Base-by-base conservation (phyloP, 345 rosid species). In the Aquilaria sinensis region DNA sequence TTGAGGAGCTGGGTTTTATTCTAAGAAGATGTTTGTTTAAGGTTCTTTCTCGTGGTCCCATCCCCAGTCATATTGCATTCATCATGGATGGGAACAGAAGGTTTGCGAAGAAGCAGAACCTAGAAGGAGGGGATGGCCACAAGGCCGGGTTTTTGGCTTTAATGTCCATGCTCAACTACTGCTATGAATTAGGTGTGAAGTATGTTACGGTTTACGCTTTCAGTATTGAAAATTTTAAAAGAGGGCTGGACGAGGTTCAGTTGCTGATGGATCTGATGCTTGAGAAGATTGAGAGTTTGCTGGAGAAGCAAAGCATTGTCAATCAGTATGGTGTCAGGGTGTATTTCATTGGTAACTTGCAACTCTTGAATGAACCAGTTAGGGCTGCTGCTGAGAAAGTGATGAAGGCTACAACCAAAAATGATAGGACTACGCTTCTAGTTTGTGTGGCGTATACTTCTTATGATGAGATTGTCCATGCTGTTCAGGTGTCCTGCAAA, bases 141-240 rank as follows among this genome's bases (percentile, higher is more conserved):
- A 75, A 74, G 74, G 89, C 89, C 16, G 92, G 90, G 50, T 87
- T 72, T 66, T 60, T 65, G 2, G 67, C 92, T 16, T 81, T 86
- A 10, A 50, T 75, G 57, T 74, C 84, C 41, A 52, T 86, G 47
- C 84, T 92, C 37, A 79, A 73, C 31, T 79, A 79, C 77, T 86
- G 96, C 77, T 80, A 81, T 53, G 89, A 92, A 62, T 70, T 92
- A 34, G 89, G 88, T 32, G 83, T 92, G 23, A 86, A 75, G 46
- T 78, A 79, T 61, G 74, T 83, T 10, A 75, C 92, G 10, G 58
- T 86, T 61, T 87, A 83, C 56, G 95, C 96, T 14, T 89, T 87
- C 71, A 88, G 88, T 72, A 69, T 81, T 11, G 95, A 92, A 51
- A 92, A 92, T 67, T 92, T 92, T 70, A 83, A 71, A 66, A 79